These are phyloP conservation scores for Phytophthora megakarya DNA, from an alignment of 352 stramenopile genomes.

Conservation along the genomic window DNA sequence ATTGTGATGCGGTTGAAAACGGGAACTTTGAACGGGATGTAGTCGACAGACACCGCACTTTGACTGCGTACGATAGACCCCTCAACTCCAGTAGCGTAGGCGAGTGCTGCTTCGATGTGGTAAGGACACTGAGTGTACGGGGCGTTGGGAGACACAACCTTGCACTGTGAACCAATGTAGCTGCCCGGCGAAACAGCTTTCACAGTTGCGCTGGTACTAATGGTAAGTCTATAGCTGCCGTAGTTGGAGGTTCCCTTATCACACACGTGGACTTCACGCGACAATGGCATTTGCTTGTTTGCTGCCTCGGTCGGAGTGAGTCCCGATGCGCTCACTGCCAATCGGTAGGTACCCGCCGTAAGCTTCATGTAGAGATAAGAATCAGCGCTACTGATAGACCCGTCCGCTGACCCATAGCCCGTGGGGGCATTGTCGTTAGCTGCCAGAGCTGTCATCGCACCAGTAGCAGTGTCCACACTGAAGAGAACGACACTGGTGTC, in stretches of 20 bases:
- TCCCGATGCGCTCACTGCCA: constrained; percentile 59
- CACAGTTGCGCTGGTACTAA: constrained; percentile 44
- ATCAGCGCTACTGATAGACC: constrained; percentile 57
- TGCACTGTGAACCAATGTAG: constrained; percentile 76
- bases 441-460: constrained; percentile 18
- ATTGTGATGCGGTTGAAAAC: constrained; percentile 60
- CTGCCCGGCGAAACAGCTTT: constrained; percentile 37
- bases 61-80: constrained; percentile 59
- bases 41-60: constrained; percentile 55
- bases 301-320: constrained; percentile 51
- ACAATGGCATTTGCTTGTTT: constrained; percentile 47
- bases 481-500: constrained; percentile 72
- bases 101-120: constrained; percentile 52
- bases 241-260: constrained; percentile 60
- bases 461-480: constrained; percentile 34
- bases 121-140: constrained; percentile 60
- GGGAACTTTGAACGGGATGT: constrained; percentile 57
- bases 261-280: constrained; percentile 48
- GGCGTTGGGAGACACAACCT: constrained; percentile 23
- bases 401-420: constrained; percentile 51
- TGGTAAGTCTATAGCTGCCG: constrained; percentile 67
- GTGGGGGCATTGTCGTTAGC: constrained; percentile 53
- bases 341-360: constrained; percentile 50
- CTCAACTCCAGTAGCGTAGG: constrained; percentile 40
- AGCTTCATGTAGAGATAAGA: constrained; percentile 57